Conservation (phyloP, 2,329 filamentous ascomycete species). For the Zarea fungicola region DNA sequence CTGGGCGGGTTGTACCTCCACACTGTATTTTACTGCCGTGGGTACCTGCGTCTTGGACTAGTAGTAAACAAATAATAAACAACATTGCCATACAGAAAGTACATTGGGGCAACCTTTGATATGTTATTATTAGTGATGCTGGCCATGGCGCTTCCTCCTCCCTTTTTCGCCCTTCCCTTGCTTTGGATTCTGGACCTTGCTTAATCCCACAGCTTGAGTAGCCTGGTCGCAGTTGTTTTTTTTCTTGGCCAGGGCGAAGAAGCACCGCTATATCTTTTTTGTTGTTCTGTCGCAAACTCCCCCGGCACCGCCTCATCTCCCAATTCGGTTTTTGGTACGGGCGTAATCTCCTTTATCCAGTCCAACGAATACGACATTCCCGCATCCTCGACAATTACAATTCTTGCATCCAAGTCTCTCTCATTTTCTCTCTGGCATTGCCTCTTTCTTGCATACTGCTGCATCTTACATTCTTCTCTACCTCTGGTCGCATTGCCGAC, state of each 20-base stretch:
- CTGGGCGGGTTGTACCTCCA: slow-evolving; percentile 1
- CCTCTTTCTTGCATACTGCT: neutral
- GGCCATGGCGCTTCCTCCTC: neutral
- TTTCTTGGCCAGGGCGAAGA: neutral
- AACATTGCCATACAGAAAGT: slow-evolving; percentile 1
- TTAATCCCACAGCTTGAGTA: neutral
- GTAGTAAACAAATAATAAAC: slow-evolving; percentile 14
- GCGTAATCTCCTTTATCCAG: slow-evolving; percentile 9
- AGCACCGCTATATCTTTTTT: neutral
- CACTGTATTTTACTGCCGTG: neutral
- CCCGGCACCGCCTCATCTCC: slow-evolving; percentile 7
- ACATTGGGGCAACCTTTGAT: neutral
- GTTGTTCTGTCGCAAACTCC: neutral
- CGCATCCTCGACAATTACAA: neutral
- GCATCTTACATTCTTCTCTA: neutral
- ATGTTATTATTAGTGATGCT: neutral
- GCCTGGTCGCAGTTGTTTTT: neutral
- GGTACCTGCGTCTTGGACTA: slow-evolving; percentile 3
- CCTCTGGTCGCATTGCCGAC: slow-evolving; percentile 2
- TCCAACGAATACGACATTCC: slow-evolving; percentile 2
- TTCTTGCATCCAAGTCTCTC: neutral
- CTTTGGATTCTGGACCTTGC: neutral
- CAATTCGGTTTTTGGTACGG: neutral
- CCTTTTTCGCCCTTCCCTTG: neutral
- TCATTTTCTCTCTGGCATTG: neutral